These are phyloP conservation scores for Xanthoparmelia taractica DNA, from an alignment of 495 filamentous ascomycete species.

Conservation along the genomic window DNA sequence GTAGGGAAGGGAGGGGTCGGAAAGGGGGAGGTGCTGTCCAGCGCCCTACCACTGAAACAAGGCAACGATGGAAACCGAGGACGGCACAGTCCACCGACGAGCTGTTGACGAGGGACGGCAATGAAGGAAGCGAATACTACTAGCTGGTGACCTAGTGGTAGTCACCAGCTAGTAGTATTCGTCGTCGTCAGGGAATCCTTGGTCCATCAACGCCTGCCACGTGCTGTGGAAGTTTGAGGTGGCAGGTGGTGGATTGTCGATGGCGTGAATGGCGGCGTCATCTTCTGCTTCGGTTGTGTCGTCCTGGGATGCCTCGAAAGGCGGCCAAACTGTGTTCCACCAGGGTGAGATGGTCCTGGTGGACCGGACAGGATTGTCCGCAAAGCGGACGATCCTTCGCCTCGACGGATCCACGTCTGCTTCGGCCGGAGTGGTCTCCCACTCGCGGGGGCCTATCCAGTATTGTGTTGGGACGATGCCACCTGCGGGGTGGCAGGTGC, in stretches of 20 bases:
- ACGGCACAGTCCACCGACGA: not conserved
- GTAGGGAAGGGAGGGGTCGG: not conserved
- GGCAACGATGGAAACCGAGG: not conserved
- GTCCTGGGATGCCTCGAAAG: not conserved
- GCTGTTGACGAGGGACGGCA: not conserved
- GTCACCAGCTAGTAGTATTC: not conserved
- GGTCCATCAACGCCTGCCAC: slow-evolving; percentile 4
- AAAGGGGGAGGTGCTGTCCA: slow-evolving; percentile 5
- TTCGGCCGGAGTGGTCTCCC: slow-evolving; percentile 9
- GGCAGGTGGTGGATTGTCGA: not conserved
- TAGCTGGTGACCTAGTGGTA: not conserved
- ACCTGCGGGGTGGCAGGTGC: not conserved
- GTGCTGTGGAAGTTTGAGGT: not conserved
- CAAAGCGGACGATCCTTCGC: not conserved
- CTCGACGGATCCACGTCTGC: not conserved
- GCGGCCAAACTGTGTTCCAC: not conserved
- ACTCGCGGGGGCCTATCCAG: not conserved
- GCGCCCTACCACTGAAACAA: slow-evolving; percentile 15
- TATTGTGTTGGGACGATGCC: too few species aligned
- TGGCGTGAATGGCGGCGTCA: not conserved
- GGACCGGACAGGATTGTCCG: not conserved
- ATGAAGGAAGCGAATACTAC: not conserved
- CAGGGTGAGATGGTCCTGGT: not conserved
- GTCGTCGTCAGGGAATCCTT: slow-evolving; percentile 7
- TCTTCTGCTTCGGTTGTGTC: not conserved